Evolutionary conservation across 371 early-diverging fungal genomes (phyloP), one percentile per base, ranked within the genome.

Genomic region (Mucor piriformis): DNA sequence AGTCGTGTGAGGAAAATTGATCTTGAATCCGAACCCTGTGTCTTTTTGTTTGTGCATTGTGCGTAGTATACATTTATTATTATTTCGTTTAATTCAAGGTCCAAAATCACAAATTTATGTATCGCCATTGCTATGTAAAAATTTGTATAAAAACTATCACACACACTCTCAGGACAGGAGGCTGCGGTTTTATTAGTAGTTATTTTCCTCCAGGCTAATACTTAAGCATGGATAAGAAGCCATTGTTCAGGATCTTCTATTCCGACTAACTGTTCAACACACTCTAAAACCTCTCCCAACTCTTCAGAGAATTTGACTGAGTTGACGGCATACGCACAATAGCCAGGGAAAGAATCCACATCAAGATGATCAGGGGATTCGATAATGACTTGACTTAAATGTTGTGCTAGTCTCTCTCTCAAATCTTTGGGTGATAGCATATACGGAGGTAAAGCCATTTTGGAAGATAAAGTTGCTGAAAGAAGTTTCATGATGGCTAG

Each of bases 221-320:
- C 5, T 32, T 61, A 69, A 11, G 62, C 61, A 53, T 66, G 55
- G 3, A 66, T 33, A 6, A 64, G 37, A 25, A 79, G 33, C 76
- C 79, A 76, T 60, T 74, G 66, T 7, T 73, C 65, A 8, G 79
- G 79, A 32, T 72, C 66, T 27, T 79, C 79, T 6, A 76, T 59
- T 15, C 76, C 79, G 2, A 79, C 79, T 0, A 79, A 50, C 16
- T 68, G 61, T 50, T 71, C 63, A 4, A 73, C 64, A 5, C 62
- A 62, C 24, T 67, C 66, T 13, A 75, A 35, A 2, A 72, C 55
- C 1, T 47, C 50, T 43, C 62, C 64, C 0, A 79, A 37, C 34
- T 79, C 76, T 1, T 43, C 46, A 2, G 66, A 62, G 49, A 79
- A 79, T 11, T 69, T 52, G 12, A 51, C 54, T n/a, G 76, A 66